Evolutionary conservation across 2,329 filamentous ascomycete species (phyloP).

Genomic region (Claviceps purpurea): DNA sequence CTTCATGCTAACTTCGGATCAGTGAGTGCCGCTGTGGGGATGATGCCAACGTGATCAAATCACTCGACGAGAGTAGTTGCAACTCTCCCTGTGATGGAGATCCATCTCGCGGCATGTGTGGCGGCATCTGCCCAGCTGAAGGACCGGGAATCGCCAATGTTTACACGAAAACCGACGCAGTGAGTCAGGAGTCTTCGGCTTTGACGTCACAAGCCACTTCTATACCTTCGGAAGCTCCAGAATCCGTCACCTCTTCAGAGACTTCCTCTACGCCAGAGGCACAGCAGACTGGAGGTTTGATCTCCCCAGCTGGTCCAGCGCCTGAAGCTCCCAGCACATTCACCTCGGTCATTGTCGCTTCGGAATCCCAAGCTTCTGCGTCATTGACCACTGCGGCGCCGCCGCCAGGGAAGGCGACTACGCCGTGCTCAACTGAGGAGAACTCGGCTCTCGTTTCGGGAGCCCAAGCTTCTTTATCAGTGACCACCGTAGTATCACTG

Average conservation of each 20-base stretch:
- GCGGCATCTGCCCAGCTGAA: slow-evolving; percentile 17
- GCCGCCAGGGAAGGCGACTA: not conserved
- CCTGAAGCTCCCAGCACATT: slow-evolving; percentile 7
- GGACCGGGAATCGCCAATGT: slow-evolving; percentile 18
- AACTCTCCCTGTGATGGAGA: slow-evolving; percentile 18
- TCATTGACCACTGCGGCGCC: not conserved
- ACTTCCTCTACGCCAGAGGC: not conserved
- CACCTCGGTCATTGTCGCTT: not conserved
- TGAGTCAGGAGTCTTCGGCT: slow-evolving; percentile 4
- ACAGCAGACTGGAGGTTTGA: not conserved
- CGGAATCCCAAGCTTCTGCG: not conserved
- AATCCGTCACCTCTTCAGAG: not conserved
- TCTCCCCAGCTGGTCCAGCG: slow-evolving; percentile 7
- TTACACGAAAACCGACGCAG: slow-evolving; percentile 13
- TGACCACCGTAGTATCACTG: too few species aligned
- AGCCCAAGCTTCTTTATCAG: too few species aligned
- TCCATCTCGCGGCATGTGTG: slow-evolving; percentile 18
- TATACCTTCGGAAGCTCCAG: slow-evolving; percentile 3
- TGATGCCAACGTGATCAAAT: slow-evolving; percentile 15
- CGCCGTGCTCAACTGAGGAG: slow-evolving; percentile 2
- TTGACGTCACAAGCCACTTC: slow-evolving; percentile 3
- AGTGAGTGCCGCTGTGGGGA: slow-evolving; percentile 25
- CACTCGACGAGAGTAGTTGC: slow-evolving; percentile 17
- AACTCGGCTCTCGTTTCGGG: not conserved
- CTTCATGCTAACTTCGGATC: slow-evolving; percentile 3